Conservation (phyloP, 2,329 filamentous ascomycete genomes). For the Penicillium sp. region DNA sequence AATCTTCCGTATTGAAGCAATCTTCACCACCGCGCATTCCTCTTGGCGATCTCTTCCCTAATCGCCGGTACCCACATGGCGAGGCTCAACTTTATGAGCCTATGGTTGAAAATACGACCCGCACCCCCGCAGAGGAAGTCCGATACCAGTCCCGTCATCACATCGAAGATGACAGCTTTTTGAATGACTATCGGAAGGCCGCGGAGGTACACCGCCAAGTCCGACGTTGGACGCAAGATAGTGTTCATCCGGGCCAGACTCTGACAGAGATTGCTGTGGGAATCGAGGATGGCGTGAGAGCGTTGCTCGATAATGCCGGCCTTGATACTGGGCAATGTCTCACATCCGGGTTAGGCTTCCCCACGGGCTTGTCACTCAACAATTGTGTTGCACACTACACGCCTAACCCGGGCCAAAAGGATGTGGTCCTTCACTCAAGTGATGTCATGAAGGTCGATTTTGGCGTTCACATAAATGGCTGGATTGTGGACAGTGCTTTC, state of each 20-base stretch:
- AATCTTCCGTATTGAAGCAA: slow-evolving; percentile 35
- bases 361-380: slow-evolving; percentile 56
- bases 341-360: slow-evolving; percentile 56
- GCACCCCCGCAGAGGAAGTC: slow-evolving; percentile 51
- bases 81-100: slow-evolving; percentile 46
- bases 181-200: slow-evolving; percentile 56
- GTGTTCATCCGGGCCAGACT: slow-evolving; percentile 52
- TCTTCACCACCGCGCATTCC: slow-evolving; percentile 50
- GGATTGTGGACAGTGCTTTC: slow-evolving; percentile 79
- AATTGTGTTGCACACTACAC: slow-evolving; percentile 58
- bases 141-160: slow-evolving; percentile 43
- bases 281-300: slow-evolving; percentile 56
- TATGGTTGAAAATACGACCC: slow-evolving; percentile 45
- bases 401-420: slow-evolving; percentile 61
- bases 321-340: slow-evolving; percentile 54
- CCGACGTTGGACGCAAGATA: slow-evolving; percentile 50
- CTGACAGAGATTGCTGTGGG: slow-evolving; percentile 53
- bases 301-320: slow-evolving; percentile 52
- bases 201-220: slow-evolving; percentile 59
- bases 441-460: slow-evolving; percentile 85
- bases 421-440: slow-evolving; percentile 66
- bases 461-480: slow-evolving; percentile 75
- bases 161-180: slow-evolving; percentile 49
- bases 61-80: slow-evolving; percentile 47
- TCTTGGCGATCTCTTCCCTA: slow-evolving; percentile 48